Evolutionary conservation across 805 yeast genomes (phyloP), one percentile per base, ranked within the genome.

Genomic region (Wickerhamiella kurtzmanii): DNA sequence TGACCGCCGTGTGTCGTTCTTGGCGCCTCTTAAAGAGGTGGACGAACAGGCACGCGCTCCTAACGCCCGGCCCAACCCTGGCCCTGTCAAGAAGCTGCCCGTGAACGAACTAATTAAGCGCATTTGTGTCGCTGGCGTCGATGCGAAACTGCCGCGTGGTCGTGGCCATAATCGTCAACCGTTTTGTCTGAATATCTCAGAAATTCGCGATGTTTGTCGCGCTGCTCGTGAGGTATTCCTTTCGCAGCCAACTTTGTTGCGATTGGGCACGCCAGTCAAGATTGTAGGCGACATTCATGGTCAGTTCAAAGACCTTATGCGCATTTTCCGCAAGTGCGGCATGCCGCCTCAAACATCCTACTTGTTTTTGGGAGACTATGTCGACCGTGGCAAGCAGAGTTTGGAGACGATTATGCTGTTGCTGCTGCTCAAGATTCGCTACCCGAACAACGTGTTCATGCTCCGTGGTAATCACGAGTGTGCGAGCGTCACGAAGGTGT

Each of bases 391-490:
- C 47, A 92, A 92, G 64, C 98, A 92, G 66, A 80, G 92, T 2
- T 68, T 92, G 46, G 99, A 92, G 64, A 92, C 98, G 0, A 86
- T 92, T 18, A 69, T 89, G 51, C 70, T 92, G 41, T 69, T 92
- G 49, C 69, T 92, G 42, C 86, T 96, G 64, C 87, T 86, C 66
- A 92, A 92, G 64, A 86, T 92, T 62, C 87, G 89, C 61, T 92
- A 86, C 59, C 97, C 98, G 0, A 95, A 88, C 59, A 88, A 88
- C 64, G 86, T 92, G 61, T 88, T 87, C 64, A 65, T 92, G 51
- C 70, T 92, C 36, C 72, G 98, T 55, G 98, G 98, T n/a, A 92
- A 92, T 65, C 98, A 92, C 67, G 98, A 92, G 68, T 86, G 95
- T 64, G 97, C 98, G 18, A 86, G 85, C 57, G 94, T 92, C 48